Evolutionary conservation across 441 rosid genomes (phyloP), one percentile per base, ranked within the genome.

Genomic region (Erodium moschatum): DNA sequence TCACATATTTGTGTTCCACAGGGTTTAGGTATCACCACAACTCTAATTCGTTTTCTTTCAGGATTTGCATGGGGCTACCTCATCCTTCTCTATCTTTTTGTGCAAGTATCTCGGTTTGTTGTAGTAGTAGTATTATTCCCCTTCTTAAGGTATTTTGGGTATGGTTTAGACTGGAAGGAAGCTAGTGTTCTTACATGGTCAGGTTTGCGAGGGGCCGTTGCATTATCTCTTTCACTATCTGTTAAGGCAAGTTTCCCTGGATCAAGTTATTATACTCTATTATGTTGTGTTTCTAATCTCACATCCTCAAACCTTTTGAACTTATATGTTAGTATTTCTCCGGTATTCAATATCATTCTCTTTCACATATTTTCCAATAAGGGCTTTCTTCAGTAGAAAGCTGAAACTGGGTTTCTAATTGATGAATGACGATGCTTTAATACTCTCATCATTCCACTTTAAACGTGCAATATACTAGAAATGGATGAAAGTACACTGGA

Each of bases 141-240:
- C 20, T 72, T 88, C 68, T 78, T 93, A 69, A 79, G 75, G 54
- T 83, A 76, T 70, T 79, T 85, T 67, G 98, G 98, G 70, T 93
- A 93, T 79, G 98, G 98, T 64, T 83, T 93, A 85, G 95, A 93
- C 58, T 89, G 88, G 96, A 90, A 88, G 84, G 98, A 93, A 86
- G 89, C 90, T 52, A 68, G 70, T 21, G 85, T 93, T 72, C 90
- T 93, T 73, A 70, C 78, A 74, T 93, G 98, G 98, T 82, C 98
- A 68, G 98, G 98, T 66, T 83, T 90, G 72, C 87, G 97, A 15
- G 98, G 98, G 70, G 96, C 95, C 71, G 97, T 93, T 77, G 96
- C 97, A 7, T 76, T 93, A 63, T 78, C 98, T 67, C 96, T 93
- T 70, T 86, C 97, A 64, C 81, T 93, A 63, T 90, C 90, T n/a